Evolutionary conservation across 345 rosid genomes (phyloP).

Genomic region (Eutrema yunnanense): DNA sequence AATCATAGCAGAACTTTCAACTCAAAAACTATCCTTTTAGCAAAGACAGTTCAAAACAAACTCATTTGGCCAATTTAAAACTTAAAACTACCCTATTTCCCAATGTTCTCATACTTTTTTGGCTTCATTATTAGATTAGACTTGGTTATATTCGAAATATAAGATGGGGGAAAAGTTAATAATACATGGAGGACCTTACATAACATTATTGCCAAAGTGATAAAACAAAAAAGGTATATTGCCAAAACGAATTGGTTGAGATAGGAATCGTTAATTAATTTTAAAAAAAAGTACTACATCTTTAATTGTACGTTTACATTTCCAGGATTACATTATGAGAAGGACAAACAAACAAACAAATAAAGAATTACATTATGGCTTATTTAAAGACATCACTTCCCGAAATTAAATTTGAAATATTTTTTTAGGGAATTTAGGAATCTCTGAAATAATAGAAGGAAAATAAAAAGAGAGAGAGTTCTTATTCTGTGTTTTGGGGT

Average conservation of each 20-base stretch:
- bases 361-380: background rate
- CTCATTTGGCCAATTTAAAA: too few species aligned
- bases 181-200: background rate
- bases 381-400: background rate
- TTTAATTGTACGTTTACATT: background rate
- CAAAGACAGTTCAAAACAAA: too few species aligned
- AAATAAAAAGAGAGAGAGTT: background rate
- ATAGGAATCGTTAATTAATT: background rate
- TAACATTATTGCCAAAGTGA: background rate
- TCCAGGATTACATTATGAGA: background rate
- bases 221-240: background rate
- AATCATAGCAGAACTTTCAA: too few species aligned
- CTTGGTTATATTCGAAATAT: constrained; percentile 1
- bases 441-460: too few species aligned
- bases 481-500: constrained; percentile 27
- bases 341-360: too few species aligned
- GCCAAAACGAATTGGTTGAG: background rate
- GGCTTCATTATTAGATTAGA: constrained; percentile 11
- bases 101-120: background rate
- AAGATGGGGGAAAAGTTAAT: constrained; percentile 24
- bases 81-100: too few species aligned
- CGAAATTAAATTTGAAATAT: background rate
- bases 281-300: background rate
- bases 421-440: constrained; percentile 1
- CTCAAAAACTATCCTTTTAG: too few species aligned